phyloP scores from a whole-genome alignment of 495 filamentous ascomycete genomes.

The Symbiotaphrina buchneri region DNA sequence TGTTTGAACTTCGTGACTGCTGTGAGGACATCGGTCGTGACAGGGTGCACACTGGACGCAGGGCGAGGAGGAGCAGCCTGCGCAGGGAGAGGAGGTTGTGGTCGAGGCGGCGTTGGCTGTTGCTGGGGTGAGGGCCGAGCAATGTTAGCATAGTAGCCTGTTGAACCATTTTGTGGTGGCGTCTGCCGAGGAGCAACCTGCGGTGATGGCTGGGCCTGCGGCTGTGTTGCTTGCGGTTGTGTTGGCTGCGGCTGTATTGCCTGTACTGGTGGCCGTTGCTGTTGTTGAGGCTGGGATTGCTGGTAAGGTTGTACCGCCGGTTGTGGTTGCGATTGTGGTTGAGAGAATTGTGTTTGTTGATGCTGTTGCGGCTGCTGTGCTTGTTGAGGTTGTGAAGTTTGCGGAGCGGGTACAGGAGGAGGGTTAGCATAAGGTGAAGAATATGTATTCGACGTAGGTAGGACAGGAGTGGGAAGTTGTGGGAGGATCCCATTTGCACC shows the following conservation, averaged over 20 bases:
- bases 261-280: neutral
- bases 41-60: neutral
- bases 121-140: neutral
- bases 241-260: no score
- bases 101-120: neutral
- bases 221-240: no score
- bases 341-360: neutral
- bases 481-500: no score
- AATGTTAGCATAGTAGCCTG: neutral
- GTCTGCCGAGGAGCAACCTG: neutral
- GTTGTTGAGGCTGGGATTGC: neutral
- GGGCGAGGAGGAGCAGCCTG: conserved; percentile 1
- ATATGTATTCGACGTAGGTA: no score
- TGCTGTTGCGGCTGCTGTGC: neutral
- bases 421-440: no score
- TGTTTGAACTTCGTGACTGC: conserved; percentile 3
- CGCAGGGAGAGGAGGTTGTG: neutral
- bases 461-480: no score
- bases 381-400: neutral
- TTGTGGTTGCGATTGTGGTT: neutral
- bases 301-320: neutral
- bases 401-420: neutral
- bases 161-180: neutral
- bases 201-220: neutral
- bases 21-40: conserved; percentile 1